These are phyloP conservation scores for Paramecium sexaurelia DNA, from an alignment of 73 alveolate species.

Conservation along the genomic window DNA sequence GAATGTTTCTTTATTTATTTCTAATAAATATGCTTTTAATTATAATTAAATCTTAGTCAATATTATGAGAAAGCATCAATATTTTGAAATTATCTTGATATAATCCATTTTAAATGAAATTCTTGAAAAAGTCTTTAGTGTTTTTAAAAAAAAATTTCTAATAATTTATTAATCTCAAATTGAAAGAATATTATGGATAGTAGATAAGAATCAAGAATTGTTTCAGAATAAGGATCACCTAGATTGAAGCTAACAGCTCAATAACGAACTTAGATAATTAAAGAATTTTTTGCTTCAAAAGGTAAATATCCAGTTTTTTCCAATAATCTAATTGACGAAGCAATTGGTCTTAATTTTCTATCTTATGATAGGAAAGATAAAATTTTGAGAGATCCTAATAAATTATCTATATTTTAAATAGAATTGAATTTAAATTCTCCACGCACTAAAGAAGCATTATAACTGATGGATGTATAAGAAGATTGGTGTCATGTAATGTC, in stretches of 20 bases:
- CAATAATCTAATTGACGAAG: constrained; percentile 55
- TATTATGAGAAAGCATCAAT: no score
- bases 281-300: constrained; percentile 31
- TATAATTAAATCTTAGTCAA: no score
- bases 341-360: constrained; percentile 48
- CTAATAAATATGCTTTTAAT: no score
- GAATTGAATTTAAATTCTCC: constrained; percentile 61
- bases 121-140: background rate
- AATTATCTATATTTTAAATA: constrained; percentile 43
- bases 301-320: constrained; percentile 42
- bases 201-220: background rate
- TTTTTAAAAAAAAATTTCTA: background rate
- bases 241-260: background rate
- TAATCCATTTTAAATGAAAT: no score
- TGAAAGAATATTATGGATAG: background rate
- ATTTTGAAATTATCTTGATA: no score
- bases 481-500: background rate
- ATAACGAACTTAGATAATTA: background rate
- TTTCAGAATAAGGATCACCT: background rate
- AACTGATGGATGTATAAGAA: background rate
- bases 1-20: no score
- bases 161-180: background rate
- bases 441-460: constrained; percentile 56
- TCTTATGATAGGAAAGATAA: constrained; percentile 56
- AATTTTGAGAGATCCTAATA: constrained; percentile 61